Evolutionary conservation across 1,139 yeast genomes (phyloP).

Genomic region (Nadsonia starkeyi-henricii): DNA sequence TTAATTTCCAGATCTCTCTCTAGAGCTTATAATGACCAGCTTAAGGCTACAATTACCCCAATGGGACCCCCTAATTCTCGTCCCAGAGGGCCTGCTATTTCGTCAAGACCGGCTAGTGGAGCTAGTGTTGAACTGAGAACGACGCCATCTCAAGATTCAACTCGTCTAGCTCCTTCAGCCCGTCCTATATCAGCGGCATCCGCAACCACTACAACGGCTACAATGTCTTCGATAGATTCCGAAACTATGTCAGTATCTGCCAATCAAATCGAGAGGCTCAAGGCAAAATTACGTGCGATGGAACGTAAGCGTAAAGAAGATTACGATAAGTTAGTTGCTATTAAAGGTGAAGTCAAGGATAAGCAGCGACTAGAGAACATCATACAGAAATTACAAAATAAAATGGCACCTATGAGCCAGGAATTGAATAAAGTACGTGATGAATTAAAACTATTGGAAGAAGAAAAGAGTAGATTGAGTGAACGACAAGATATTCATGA

Average conservation of each 20-base stretch:
- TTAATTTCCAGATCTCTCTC: not conserved
- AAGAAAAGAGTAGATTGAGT: constrained; percentile 22
- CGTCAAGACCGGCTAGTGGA: not conserved
- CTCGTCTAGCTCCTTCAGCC: not conserved
- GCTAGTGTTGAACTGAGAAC: not conserved
- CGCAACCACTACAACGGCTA: constrained; percentile 1
- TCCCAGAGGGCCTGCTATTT: not conserved
- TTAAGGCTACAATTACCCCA: not conserved
- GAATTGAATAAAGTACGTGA: constrained; percentile 22
- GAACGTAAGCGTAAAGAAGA: constrained; percentile 22
- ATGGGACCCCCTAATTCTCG: not conserved
- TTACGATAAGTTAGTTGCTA: constrained; percentile 12
- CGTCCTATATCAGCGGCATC: constrained; percentile 1
- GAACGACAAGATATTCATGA: constrained; percentile 24
- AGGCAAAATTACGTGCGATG: constrained; percentile 18
- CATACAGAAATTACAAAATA: constrained; percentile 25
- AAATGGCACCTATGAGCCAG: constrained; percentile 22
- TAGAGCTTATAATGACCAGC: not conserved
- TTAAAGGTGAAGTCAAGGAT: constrained; percentile 19
- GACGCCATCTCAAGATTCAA: constrained; percentile 1
- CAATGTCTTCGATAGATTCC: not conserved
- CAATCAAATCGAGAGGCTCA: constrained; percentile 18
- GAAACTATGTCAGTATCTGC: constrained; percentile 7
- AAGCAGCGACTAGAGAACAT: constrained; percentile 25
- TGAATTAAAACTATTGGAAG: constrained; percentile 14